These are phyloP conservation scores for Cotoneaster glaucophyllus DNA, from an alignment of 306 rosid species.

Conservation along the genomic window DNA sequence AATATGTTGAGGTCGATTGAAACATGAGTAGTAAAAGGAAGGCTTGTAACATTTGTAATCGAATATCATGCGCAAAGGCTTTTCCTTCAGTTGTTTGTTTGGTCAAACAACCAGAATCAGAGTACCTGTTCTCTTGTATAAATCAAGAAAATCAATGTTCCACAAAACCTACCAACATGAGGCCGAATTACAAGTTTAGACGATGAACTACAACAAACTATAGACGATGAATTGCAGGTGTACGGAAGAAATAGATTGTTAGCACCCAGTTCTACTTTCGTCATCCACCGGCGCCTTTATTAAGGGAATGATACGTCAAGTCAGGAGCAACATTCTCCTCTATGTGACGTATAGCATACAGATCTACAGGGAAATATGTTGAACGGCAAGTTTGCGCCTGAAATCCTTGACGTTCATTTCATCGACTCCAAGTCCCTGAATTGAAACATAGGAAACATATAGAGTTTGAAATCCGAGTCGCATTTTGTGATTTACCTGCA, in stretches of 20 bases:
- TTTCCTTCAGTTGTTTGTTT: too few relatives aligned
- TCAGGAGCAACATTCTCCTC: too few relatives aligned
- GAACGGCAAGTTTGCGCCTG: neutral
- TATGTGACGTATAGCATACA: too few relatives aligned
- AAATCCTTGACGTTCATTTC: neutral
- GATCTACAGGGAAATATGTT: neutral
- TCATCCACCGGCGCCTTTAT: neutral
- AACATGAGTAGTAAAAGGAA: neutral
- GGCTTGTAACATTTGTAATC: too few relatives aligned
- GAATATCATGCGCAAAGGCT: too few relatives aligned
- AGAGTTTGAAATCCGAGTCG: neutral
- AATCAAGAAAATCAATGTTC: neutral
- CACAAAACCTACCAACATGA: neutral
- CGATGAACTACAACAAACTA: neutral
- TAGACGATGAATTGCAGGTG: neutral
- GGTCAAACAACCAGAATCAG: too few relatives aligned
- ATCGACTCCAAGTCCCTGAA: neutral
- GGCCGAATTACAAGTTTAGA: neutral
- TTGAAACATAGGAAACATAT: neutral
- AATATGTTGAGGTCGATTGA: neutral
- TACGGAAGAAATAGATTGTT: neutral
- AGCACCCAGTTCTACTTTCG: neutral
- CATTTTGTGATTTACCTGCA: neutral
- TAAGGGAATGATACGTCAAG: neutral
- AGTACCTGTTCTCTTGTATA: neutral